Evolutionary conservation across 2,329 filamentous ascomycete genomes (phyloP).

Genomic region (Aspergillus costaricaensis): DNA sequence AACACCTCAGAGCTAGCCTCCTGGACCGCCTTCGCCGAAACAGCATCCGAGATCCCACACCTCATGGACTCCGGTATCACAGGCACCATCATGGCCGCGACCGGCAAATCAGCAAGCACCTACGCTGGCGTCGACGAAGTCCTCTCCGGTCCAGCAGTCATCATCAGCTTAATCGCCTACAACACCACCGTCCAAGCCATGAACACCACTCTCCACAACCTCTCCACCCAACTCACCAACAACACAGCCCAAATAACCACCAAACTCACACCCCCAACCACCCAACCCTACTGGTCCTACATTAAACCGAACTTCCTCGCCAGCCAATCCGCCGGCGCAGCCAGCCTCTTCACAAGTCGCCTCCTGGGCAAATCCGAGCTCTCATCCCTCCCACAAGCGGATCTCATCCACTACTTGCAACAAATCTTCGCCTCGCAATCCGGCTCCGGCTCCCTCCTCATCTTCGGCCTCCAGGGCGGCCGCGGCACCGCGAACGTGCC

Average conservation of each 20-base stretch:
- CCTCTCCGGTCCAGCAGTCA: neutral
- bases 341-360: constrained; percentile 35
- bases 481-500: neutral
- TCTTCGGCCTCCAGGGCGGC: constrained; percentile 8
- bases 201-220: neutral
- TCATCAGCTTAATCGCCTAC: neutral
- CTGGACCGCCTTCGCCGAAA: constrained; percentile 32
- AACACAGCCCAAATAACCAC: neutral
- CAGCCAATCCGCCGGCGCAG: constrained; percentile 32
- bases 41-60: constrained; percentile 23
- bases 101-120: neutral
- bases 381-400: constrained; percentile 16
- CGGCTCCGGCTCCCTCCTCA: constrained; percentile 21
- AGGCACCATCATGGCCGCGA: constrained; percentile 8
- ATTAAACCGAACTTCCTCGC: constrained; percentile 25
- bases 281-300: constrained; percentile 27
- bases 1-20: constrained; percentile 30
- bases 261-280: constrained; percentile 5
- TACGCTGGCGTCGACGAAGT: neutral
- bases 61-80: constrained; percentile 20
- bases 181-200: constrained; percentile 1
- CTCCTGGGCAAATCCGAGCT: constrained; percentile 38
- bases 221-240: neutral
- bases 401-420: constrained; percentile 15
- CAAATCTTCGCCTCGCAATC: constrained; percentile 17